phyloP scores from a whole-genome alignment of 2,329 filamentous ascomycete species.

The Fusarium odoratissimum region DNA sequence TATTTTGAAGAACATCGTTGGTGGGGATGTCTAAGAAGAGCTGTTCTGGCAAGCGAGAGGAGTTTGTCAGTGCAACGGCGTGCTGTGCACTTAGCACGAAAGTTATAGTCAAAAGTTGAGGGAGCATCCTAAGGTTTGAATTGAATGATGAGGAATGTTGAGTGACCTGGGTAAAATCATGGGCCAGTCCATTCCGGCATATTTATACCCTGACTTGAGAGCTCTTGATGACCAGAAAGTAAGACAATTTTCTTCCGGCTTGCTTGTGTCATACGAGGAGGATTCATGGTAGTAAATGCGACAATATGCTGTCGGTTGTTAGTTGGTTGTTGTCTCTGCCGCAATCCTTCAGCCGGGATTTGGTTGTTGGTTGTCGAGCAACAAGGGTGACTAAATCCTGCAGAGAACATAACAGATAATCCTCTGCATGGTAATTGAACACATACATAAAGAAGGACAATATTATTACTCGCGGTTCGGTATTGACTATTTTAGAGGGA shows the following conservation, averaged over 20 bases:
- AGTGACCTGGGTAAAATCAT: fast-evolving
- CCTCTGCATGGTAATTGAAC: too few species aligned
- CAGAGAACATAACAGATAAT: neutral
- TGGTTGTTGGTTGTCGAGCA: neutral
- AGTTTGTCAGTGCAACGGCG: neutral
- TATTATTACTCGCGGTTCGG: neutral
- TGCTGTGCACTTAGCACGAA: neutral
- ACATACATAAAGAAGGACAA: fast-evolving
- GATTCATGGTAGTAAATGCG: neutral
- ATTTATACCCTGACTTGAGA: neutral
- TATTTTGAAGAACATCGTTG: neutral
- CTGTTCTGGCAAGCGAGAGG: neutral
- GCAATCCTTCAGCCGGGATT: neutral
- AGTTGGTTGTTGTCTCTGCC: neutral
- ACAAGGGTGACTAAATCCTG: neutral
- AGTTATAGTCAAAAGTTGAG: neutral
- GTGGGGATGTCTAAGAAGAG: neutral
- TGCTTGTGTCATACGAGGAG: neutral
- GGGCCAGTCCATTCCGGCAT: fast-evolving
- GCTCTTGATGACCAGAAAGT: neutral
- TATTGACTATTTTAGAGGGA: neutral
- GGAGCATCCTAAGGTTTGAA: neutral
- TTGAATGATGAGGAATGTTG: too few species aligned
- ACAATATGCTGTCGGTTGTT: neutral
- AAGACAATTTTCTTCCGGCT: neutral